Base-by-base conservation (phyloP, 441 rosid genomes). In the Pelargonium cotyledonis region DNA sequence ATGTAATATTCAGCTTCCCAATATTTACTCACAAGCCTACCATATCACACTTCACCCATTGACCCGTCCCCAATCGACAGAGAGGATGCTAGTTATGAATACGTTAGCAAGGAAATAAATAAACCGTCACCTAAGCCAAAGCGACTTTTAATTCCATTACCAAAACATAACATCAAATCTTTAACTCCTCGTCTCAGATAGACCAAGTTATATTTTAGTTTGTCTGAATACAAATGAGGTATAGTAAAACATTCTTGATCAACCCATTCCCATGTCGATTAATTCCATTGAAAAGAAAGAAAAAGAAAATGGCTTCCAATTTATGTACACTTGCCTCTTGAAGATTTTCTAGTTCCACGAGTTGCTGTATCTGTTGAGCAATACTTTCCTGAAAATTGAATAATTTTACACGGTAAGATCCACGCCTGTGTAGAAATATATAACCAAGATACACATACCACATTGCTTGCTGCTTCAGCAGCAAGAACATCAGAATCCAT, bases 261-360 rank as follows among this genome's bases (percentile, higher is more conserved):
- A 53, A 65, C 12, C 6, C 0, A 64, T 35, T 63, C 73, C 4
- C 57, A 60, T 19, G 7, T 18, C n/a, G n/a, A 38, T 58, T 53
- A 19, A 46, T 21, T 53, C 49, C 10, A 44, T 44, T 44, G 12
- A 3, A 26, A 5, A 38, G n/a, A 11, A 35, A 14, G 0, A 12
- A 7, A 23, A 49, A 35, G 19, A 65, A 57, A 60, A 65, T n/a
- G 16, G 44, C 18, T 40, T 65, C 18, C 19, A 61, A 72, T 70
- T 66, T 41, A 72, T 18, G 44, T 51, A 58, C 55, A 66, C 75
- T 63, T 83, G 77, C 99, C 95, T 88, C 99, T 83, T 94, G 97
- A 77, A 94, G 94, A 76, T 91, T 88, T 80, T 94, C 97, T 10
- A 94, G 89, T 82, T 94, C 99, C 95, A 91, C 88, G 70, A 91